A percentile compares a stretch with the other conserved stretches of the same genome.
Evolutionary conservation across 1,284 basidiomycete species (phyloP).

Genomic region (Phylloboletellus chloephorus): DNA sequence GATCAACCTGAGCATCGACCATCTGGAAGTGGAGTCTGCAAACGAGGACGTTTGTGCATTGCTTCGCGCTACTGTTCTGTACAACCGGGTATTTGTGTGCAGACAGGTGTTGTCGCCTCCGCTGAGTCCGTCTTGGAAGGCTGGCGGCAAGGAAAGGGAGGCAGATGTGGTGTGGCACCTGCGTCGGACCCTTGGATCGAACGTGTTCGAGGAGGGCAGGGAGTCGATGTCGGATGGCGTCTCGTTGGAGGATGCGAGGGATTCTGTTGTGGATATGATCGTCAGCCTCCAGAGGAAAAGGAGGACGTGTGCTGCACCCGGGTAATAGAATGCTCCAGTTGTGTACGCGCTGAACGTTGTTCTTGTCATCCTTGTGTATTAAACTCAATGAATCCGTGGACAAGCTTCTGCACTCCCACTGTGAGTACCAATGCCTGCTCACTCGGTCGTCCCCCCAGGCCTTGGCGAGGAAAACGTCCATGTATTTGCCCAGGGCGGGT

Average conservation of each 20-base stretch:
- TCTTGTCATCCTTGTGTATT: slow-evolving; percentile 14
- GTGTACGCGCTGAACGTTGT: too few species aligned
- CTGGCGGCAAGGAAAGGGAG: slow-evolving; percentile 2
- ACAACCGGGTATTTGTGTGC: slow-evolving; percentile 51
- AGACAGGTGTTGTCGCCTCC: slow-evolving; percentile 51
- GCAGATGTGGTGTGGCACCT: slow-evolving; percentile 41
- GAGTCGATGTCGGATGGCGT: slow-evolving; percentile 27
- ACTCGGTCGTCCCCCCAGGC: slow-evolving; percentile 24
- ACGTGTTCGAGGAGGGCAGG: slow-evolving; percentile 48
- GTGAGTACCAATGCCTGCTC: slow-evolving; percentile 13
- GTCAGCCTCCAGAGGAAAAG: slow-evolving; percentile 44
- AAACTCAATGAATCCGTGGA: neutral
- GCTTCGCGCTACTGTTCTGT: slow-evolving; percentile 51
- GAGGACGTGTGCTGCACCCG: slow-evolving; percentile 14
- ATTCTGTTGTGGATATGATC: slow-evolving; percentile 62
- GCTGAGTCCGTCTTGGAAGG: slow-evolving; percentile 41
- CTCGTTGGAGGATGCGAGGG: slow-evolving; percentile 60
- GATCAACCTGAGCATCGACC: slow-evolving; percentile 26
- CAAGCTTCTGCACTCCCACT: neutral
- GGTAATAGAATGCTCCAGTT: too few species aligned
- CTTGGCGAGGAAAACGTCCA: slow-evolving; percentile 15
- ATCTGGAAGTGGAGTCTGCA: slow-evolving; percentile 19
- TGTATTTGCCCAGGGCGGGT: slow-evolving; percentile 23
- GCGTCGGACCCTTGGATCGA: slow-evolving; percentile 48
- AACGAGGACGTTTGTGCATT: slow-evolving; percentile 46